These are phyloP conservation scores for Harringtonia aguacate DNA, from an alignment of 2,329 filamentous ascomycete genomes.

Conservation along the genomic window DNA sequence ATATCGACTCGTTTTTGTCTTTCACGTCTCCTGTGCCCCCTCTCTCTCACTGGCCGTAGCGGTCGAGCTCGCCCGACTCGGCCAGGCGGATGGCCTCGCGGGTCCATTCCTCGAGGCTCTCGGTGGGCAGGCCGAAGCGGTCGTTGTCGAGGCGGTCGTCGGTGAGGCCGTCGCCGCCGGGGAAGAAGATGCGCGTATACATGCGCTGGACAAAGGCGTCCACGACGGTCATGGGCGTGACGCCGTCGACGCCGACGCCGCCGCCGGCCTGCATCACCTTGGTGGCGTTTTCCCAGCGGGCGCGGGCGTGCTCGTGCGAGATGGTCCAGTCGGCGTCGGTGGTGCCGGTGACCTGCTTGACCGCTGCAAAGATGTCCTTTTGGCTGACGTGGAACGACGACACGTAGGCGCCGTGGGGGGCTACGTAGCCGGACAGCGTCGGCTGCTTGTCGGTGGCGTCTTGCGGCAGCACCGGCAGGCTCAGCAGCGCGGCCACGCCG, in stretches of 20 bases:
- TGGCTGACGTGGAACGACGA: constrained; percentile 49
- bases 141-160: constrained; percentile 34
- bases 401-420: constrained; percentile 28
- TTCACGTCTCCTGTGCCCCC: too few species aligned
- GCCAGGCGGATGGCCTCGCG: constrained; percentile 34
- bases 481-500: constrained; percentile 30
- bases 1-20: too few species aligned
- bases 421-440: constrained; percentile 7
- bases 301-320: constrained; percentile 28
- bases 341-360: constrained; percentile 46
- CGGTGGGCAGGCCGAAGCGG: constrained; percentile 43
- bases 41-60: not conserved
- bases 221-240: constrained; percentile 25
- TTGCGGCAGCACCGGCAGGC: constrained; percentile 19
- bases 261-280: constrained; percentile 22
- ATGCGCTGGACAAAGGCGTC: constrained; percentile 37
- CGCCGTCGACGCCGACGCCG: constrained; percentile 6
- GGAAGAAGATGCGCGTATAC: constrained; percentile 45
- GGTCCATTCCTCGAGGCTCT: constrained; percentile 47
- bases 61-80: constrained; percentile 10
- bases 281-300: constrained; percentile 37
- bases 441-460: constrained; percentile 1
- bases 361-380: constrained; percentile 52
- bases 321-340: constrained; percentile 52
- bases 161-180: constrained; percentile 30